Conservation (phyloP, 768 basidiomycete genomes). For the Boletellus ananas region DNA sequence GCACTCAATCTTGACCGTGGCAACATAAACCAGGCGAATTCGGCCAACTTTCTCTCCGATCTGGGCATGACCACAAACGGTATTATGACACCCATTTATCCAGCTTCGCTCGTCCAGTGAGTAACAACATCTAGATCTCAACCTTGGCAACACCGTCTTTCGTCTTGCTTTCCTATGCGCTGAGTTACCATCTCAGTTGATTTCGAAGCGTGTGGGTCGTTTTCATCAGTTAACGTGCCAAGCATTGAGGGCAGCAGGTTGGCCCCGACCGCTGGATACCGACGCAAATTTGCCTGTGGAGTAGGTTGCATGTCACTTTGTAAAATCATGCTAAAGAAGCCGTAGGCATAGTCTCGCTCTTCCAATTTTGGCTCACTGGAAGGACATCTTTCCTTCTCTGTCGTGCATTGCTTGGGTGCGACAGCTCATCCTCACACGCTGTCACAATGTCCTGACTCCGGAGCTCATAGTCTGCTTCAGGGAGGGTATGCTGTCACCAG, state of each 20-base stretch:
- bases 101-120: background rate
- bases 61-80: constrained; percentile 50
- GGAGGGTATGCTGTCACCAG: constrained; percentile 37
- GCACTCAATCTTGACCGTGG: constrained; percentile 52
- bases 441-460: background rate
- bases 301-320: constrained; percentile 10
- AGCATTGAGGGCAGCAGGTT: constrained; percentile 30
- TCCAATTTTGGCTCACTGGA: constrained; percentile 57
- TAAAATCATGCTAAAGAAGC: background rate
- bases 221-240: background rate
- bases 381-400: constrained; percentile 46
- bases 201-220: constrained; percentile 50
- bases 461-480: constrained; percentile 36
- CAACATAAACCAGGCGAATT: constrained; percentile 57
- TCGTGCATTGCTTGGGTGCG: constrained; percentile 46
- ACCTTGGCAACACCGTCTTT: constrained; percentile 53
- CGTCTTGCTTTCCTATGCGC: constrained; percentile 49
- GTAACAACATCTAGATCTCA: constrained; percentile 40
- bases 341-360: constrained; percentile 40
- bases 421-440: background rate
- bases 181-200: constrained; percentile 59
- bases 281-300: constrained; percentile 54
- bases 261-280: constrained; percentile 67
- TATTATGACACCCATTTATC: background rate
- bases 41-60: constrained; percentile 55